Base-by-base conservation (phyloP, 75 land plant species). In the Ceratopteris richardii region DNA sequence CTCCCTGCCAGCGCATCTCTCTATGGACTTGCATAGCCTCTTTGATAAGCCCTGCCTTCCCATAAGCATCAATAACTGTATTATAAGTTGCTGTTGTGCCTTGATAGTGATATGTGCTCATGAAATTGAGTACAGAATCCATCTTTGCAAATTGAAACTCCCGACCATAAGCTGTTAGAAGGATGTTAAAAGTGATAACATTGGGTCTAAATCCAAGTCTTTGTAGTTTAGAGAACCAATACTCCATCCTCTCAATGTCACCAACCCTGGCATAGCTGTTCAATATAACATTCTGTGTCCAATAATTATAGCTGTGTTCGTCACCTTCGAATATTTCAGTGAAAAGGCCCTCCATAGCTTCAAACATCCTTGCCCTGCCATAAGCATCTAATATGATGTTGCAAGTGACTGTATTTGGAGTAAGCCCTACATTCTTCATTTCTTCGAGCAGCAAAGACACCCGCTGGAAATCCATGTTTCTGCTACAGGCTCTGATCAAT, bases 221-320 rank as follows among this genome's bases (percentile, higher is more conserved):
- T 28, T 77, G 79, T 46, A 90, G 82, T 62, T 84, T 78, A 25
- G 79, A 78, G 37, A 78, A 90, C 54, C 92, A 88, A 17, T 66
- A 70, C 60, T 90, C 96, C 96, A 90, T 90, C 30, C 62, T 72
- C 31, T 73, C 83, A 29, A 90, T 79, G 20, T 87, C 75, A 10
- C 83, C 81, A 40, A 71, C 75, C 37, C 67, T 56, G 42, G 93
- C 96, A 76, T 77, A 90, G 53, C 79, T 80, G 33, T 80, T 67
- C 23, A 90, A 60, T 11, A 87, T 73, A 18, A 82, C 73, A 67
- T 90, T 90, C 81, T 82, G 76, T 18, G 93, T 87, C 85, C 93
- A 79, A n/a, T 69, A 73, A 69, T 90, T 93, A 7, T 93, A 85
- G 59, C 70, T 69, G 31, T 74, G 80, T 21, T 72, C 48, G 2